Evolutionary conservation across 345 rosid genomes (phyloP).

Genomic region (Euphorbia lathyris): DNA sequence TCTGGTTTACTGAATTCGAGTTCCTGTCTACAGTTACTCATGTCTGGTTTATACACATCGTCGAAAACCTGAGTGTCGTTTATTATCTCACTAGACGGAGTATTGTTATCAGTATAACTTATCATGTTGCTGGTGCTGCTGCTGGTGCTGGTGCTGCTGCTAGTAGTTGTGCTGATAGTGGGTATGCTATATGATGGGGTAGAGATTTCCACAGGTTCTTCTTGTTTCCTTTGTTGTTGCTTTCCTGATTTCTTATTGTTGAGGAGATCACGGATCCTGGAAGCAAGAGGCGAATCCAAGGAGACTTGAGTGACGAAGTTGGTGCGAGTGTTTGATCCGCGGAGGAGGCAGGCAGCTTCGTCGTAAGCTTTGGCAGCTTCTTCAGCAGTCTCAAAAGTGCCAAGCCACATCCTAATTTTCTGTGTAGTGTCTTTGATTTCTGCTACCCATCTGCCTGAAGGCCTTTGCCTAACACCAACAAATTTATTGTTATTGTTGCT

Average conservation of each 20-base stretch:
- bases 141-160: conserved; percentile 4
- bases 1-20: conserved; percentile 42
- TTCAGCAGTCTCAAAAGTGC: conserved; percentile 72
- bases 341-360: conserved; percentile 77
- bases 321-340: conserved; percentile 74
- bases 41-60: conserved; percentile 57
- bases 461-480: conserved; percentile 73
- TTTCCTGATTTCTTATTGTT: conserved; percentile 39
- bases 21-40: conserved; percentile 42
- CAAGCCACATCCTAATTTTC: conserved; percentile 79
- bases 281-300: conserved; percentile 62
- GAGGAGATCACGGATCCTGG: conserved; percentile 53
- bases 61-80: conserved; percentile 36
- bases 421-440: conserved; percentile 79
- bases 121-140: conserved; percentile 21
- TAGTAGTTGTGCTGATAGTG: conserved; percentile 2
- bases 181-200: conserved; percentile 12
- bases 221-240: conserved; percentile 6
- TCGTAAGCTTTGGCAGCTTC: conserved; percentile 76
- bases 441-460: conserved; percentile 83
- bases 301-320: conserved; percentile 55
- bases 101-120: conserved; percentile 9
- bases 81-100: conserved; percentile 14
- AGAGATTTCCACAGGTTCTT: conserved; percentile 16
- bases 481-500: conserved; percentile 43